Percentiles rank a stretch among this genome's conserved stretches.
These are phyloP conservation scores for Plasmodium sp. DNA, from an alignment of 169 alveolate genomes.

Conservation along the genomic window DNA sequence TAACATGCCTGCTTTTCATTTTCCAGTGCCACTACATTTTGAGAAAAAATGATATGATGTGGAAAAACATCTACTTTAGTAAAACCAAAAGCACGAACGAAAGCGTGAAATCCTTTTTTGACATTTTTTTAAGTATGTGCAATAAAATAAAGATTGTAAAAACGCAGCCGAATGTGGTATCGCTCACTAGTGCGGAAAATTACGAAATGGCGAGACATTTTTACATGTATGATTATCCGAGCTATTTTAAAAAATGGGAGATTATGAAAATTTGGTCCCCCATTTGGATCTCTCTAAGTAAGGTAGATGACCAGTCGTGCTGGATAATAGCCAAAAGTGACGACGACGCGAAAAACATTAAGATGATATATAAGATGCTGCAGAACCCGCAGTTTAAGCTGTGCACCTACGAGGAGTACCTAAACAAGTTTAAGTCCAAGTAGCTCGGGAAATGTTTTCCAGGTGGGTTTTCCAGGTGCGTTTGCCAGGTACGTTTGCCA, in stretches of 20 bases:
- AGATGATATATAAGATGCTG: conserved; percentile 86
- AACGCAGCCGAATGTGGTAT: conserved; percentile 88
- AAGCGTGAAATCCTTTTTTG: conserved; percentile 23
- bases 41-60: conserved; percentile 62
- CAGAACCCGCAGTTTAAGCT: conserved; percentile 85
- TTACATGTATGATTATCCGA: conserved; percentile 87
- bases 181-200: conserved; percentile 83
- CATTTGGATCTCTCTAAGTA: conserved; percentile 87
- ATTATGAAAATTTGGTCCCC: conserved; percentile 92
- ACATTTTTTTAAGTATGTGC: conserved; percentile 63
- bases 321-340: conserved; percentile 90
- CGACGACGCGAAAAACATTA: conserved; percentile 87
- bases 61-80: conserved; percentile 67
- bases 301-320: conserved; percentile 87
- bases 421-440: conserved; percentile 46
- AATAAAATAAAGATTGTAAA: conserved; percentile 86
- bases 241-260: conserved; percentile 90
- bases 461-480: not conserved
- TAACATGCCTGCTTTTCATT: conserved; percentile 88
- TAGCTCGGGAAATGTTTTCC: not conserved
- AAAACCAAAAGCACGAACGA: conserved; percentile 20
- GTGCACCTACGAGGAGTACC: conserved; percentile 82
- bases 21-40: conserved; percentile 81
- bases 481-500: too few relatives aligned
- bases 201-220: conserved; percentile 88